Evolutionary conservation across 176 grass and related monocot genomes (phyloP).

Genomic region (Zea mays): Zm-B73-REFERENCE-NAM-5.0 NC_050096.1:226124001-226124500

Average conservation of each 20-base stretch:
- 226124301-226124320: constrained; percentile 20
- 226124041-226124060: constrained; percentile 56
- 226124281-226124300: constrained; percentile 47
- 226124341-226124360: not conserved
- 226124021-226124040: constrained; percentile 45
- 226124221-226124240: constrained; percentile 61
- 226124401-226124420: too few species aligned
- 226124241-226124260: constrained; percentile 55
- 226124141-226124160: constrained; percentile 21
- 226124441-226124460: too few species aligned
- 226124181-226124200: constrained; percentile 57
- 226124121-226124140: too few species aligned
- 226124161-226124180: constrained; percentile 38
- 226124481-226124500: too few species aligned
- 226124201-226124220: constrained; percentile 43
- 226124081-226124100: constrained; percentile 49
- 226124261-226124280: constrained; percentile 53
- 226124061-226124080: constrained; percentile 46
- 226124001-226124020: constrained; percentile 26
- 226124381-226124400: too few species aligned
- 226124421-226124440: too few species aligned
- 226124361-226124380: not conserved
- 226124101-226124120: not conserved
- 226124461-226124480: too few species aligned
- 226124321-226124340: too few species aligned